A percentile compares a stretch with the other conserved stretches of the same genome.
phyloP scores from a whole-genome alignment of 768 basidiomycete species.

The Calocybe indica region DNA sequence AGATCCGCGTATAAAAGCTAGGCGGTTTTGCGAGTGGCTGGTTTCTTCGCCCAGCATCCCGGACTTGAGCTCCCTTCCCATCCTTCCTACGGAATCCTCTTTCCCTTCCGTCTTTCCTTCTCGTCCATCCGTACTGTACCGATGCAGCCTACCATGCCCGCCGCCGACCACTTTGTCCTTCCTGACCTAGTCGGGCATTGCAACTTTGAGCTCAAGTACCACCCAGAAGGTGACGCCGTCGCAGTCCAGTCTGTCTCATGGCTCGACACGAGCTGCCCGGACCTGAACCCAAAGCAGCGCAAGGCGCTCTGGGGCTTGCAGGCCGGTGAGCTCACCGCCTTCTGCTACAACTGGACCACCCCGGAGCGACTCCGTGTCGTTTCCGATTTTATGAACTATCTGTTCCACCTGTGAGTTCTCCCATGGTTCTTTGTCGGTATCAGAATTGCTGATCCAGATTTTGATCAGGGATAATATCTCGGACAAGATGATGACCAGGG shows the following conservation, averaged over 20 bases:
- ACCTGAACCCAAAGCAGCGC: slow-evolving; percentile 36
- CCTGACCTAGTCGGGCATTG: slow-evolving; percentile 53
- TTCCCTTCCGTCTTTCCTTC: background rate
- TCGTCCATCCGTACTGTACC: background rate
- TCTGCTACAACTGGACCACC: slow-evolving; percentile 54
- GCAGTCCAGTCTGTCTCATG: slow-evolving; percentile 43
- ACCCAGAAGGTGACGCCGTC: slow-evolving; percentile 38
- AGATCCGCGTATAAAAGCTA: too few relatives aligned
- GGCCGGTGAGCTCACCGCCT: slow-evolving; percentile 61
- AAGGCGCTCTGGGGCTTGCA: slow-evolving; percentile 51
- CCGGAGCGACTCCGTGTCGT: slow-evolving; percentile 55
- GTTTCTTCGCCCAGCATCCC: too few relatives aligned
- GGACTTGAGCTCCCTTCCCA: background rate
- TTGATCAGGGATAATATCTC: slow-evolving; percentile 60
- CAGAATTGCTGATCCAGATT: slow-evolving; percentile 4
- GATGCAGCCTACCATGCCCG: background rate
- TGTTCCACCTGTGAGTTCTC: slow-evolving; percentile 44
- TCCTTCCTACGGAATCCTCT: background rate
- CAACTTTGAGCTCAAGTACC: slow-evolving; percentile 37
- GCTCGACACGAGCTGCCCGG: slow-evolving; percentile 42
- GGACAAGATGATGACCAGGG: slow-evolving; percentile 68
- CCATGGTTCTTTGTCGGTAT: background rate
- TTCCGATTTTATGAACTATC: slow-evolving; percentile 63
- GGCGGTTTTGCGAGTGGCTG: too few relatives aligned
- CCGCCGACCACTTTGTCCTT: slow-evolving; percentile 31